These are phyloP conservation scores for Petunia secreta DNA, from an alignment of 257 asterid species.

Conservation along the genomic window DNA sequence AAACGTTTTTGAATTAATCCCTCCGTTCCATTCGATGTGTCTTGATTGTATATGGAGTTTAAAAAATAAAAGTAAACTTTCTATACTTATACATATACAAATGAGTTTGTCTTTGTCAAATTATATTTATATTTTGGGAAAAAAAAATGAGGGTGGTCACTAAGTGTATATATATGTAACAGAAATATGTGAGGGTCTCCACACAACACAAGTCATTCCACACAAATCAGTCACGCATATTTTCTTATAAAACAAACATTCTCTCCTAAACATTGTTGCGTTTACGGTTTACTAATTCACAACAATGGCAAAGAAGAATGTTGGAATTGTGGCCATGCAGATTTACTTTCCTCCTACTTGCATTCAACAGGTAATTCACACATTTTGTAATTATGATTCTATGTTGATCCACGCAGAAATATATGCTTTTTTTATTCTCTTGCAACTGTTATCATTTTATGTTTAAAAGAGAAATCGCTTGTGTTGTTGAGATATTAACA, in stretches of 20 bases:
- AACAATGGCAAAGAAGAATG: slow-evolving; percentile 68
- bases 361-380: slow-evolving; percentile 75
- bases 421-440: neutral
- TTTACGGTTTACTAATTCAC: slow-evolving; percentile 21
- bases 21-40: too few species aligned
- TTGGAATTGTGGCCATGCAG: slow-evolving; percentile 97
- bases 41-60: too few species aligned
- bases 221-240: neutral
- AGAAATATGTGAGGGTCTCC: neutral
- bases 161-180: neutral
- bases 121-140: neutral
- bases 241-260: neutral
- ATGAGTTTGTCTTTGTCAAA: too few species aligned
- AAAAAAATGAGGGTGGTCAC: neutral
- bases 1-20: too few species aligned
- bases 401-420: neutral
- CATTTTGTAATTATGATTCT: neutral
- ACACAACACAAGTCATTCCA: neutral
- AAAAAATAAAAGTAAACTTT: too few species aligned
- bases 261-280: neutral
- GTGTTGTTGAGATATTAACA: neutral
- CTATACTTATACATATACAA: too few species aligned
- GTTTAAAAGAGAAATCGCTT: neutral
- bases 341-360: slow-evolving; percentile 95
- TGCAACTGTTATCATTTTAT: too few species aligned